Evolutionary conservation across 208 protist species (phyloP), one percentile per base, ranked within the genome.

Genomic region (Trypanosoma grayi): DNA sequence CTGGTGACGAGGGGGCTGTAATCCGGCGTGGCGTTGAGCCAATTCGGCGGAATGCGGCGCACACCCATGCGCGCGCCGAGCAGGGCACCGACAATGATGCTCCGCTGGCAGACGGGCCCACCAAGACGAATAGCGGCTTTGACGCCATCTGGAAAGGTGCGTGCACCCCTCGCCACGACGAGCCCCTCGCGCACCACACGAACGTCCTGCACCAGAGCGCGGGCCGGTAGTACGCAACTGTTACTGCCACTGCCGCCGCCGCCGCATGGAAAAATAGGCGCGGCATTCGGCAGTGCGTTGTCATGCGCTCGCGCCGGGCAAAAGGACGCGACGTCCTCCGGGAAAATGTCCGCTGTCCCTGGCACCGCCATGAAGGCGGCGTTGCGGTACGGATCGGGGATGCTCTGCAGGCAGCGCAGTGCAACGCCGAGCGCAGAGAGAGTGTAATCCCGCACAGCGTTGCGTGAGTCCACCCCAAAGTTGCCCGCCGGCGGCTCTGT

Each of bases 21-120:
- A 33, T 87, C 81, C 4, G 56, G 58, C 16, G 83, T 92, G 18
- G 90, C 84, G 54, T 70, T 91, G 16, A 95, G 44, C 86, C 90
- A 95, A 30, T 63, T 62, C 24, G 67, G 43, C 20, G 90, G 84
- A 22, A 95, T 77, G 22, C 68, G 48, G 5, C 90, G 83, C 24
- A 80, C 79, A 0, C 90, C 90, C 10, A 85, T 62, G 30, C 73
- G 67, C 1, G 82, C 81, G 4, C 90, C 90, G 6, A 95, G 66
- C 54, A 95, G 25, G 24, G 79, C 90, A 11, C 90, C 90, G 5
- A 87, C 84, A n/a, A 95, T 76, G 66, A 89, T 77, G 40, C 81
- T 81, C 10, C 89, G 72, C 54, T 92, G 85, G 40, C 74, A 81
- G 0, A 61, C 68, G 10, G 56, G 60, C 0, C 65, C 66, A 0